Evolutionary conservation across 2,329 filamentous ascomycete species (phyloP).

Genomic region (Arthrobotrys sinensis): DNA sequence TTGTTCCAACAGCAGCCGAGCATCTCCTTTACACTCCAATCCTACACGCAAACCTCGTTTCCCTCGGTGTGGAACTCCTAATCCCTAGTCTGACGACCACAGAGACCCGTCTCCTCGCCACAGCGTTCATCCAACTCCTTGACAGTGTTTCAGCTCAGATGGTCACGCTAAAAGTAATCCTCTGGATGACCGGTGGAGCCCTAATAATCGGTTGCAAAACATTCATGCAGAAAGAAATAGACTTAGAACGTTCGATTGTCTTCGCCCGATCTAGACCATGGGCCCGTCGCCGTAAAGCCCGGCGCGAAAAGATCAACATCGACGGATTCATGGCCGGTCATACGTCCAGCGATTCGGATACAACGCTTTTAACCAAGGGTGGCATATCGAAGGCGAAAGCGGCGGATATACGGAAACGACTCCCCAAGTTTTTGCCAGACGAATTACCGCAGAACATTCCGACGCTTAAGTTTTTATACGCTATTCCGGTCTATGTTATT

Average conservation of each 20-base stretch:
- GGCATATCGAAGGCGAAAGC: conserved; percentile 66
- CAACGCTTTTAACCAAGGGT: conserved; percentile 72
- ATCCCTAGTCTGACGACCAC: conserved; percentile 67
- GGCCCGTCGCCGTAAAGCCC: conserved; percentile 66
- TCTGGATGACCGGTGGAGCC: conserved; percentile 86
- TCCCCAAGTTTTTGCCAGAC: conserved; percentile 78
- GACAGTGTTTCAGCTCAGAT: conserved; percentile 85
- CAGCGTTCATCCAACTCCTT: conserved; percentile 84
- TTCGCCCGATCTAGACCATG: conserved; percentile 69
- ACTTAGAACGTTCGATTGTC: conserved; percentile 82
- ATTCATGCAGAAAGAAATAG: conserved; percentile 85
- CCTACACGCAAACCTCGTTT: conserved; percentile 62
- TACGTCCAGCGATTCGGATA: conserved; percentile 67
- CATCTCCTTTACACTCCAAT: conserved; percentile 63
- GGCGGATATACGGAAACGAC: conserved; percentile 70
- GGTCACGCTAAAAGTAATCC: conserved; percentile 84
- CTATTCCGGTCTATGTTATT: conserved; percentile 80
- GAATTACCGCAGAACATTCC: conserved; percentile 82
- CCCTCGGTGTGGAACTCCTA: conserved; percentile 62
- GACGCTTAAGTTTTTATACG: conserved; percentile 86
- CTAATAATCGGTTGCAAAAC: conserved; percentile 81
- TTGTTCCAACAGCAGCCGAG: conserved; percentile 40
- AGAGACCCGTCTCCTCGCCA: conserved; percentile 88
- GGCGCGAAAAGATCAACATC: conserved; percentile 65
- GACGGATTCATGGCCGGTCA: conserved; percentile 59